Evolutionary conservation across 202 grass and related monocot genomes (phyloP), one percentile per base, ranked within the genome.

Genomic region (Schoenoplectus tabernaemontani): DNA sequence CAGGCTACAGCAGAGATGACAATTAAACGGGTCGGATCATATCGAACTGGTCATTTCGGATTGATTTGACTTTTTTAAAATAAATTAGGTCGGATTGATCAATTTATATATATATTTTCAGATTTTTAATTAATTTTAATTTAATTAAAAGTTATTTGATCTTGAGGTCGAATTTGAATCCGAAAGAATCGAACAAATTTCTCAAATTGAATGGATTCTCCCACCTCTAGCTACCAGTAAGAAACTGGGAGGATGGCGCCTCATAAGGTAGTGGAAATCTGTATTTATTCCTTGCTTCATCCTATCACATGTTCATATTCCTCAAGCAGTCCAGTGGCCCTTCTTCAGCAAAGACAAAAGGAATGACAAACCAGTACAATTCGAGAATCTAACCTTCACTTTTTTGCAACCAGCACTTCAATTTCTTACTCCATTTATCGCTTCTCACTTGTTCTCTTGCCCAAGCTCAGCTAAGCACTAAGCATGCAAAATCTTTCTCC

Each of bases 231-330:
- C n/a, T n/a, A n/a, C 4, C 48, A 3, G 15, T 13, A 11, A 51
- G 48, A 3, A 53, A 53, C 3, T 53, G 50, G 50, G 15, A n/a
- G 3, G 3, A 53, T 53, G 50, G 5, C 15, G 50, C 50, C 17
- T 56, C 51, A 56, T 32, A 63, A 34, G 28, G 9, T 34, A 67
- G 36, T 42, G 17, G 17, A n/a, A 70, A 70, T 47, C 39, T 46
- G 66, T 70, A 0, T 70, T 70, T 24, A 10, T 69, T 44, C 65
- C 67, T 71, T 71, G 67, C 67, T 71, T 48, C 0, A 48, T 71
- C 22, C 22, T 47, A 71, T n/a, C n/a, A n/a, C n/a, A n/a, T n/a
- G n/a, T n/a, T 48, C 67, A 71, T 5, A 48, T 71, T 71, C 42
- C 67, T 48, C 65, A 24, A 24, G 37, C 48, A n/a, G n/a, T n/a